Conservation (phyloP, 1,284 basidiomycete genomes). For the Malassezia obtusa region DNA sequence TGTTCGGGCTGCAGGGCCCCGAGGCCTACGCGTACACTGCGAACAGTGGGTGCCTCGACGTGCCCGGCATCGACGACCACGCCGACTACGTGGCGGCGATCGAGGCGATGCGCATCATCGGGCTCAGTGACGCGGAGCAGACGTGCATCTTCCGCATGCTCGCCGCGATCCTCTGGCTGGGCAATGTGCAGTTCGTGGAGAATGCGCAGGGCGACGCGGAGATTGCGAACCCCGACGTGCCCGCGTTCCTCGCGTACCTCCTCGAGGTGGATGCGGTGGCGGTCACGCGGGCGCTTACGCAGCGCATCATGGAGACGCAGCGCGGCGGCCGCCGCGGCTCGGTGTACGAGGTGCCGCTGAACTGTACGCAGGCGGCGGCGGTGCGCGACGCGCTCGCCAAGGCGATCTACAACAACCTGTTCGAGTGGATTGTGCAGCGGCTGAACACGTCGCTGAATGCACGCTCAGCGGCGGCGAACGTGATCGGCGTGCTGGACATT, state of each 20-base stretch:
- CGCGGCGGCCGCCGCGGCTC: constrained; percentile 75
- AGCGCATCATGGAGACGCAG: constrained; percentile 75
- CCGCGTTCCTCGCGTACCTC: constrained; percentile 88
- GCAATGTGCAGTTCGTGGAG: constrained; percentile 69
- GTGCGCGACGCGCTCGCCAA: constrained; percentile 88
- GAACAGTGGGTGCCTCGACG: constrained; percentile 79
- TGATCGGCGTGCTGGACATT: constrained; percentile 95
- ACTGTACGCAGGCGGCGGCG: constrained; percentile 77
- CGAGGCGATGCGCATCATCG: constrained; percentile 89
- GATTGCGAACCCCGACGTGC: constrained; percentile 74
- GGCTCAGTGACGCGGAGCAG: constrained; percentile 73
- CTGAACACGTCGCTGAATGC: constrained; percentile 95
- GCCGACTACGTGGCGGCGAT: constrained; percentile 80
- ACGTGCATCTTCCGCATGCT: constrained; percentile 87
- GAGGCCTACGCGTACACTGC: constrained; percentile 91
- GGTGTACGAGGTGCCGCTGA: constrained; percentile 90
- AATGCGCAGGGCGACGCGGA: constrained; percentile 78
- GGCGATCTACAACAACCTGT: constrained; percentile 95
- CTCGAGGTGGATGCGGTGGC: constrained; percentile 72
- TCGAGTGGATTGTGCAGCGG: constrained; percentile 97
- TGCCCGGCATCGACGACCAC: constrained; percentile 79
- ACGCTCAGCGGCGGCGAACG: constrained; percentile 62
- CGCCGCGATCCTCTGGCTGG: constrained; percentile 86
- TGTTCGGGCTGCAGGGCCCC: constrained; percentile 91
- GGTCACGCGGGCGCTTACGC: constrained; percentile 77